Evolutionary conservation across 1,284 basidiomycete genomes (phyloP).

Genomic region (Megacollybia platyphylla): DNA sequence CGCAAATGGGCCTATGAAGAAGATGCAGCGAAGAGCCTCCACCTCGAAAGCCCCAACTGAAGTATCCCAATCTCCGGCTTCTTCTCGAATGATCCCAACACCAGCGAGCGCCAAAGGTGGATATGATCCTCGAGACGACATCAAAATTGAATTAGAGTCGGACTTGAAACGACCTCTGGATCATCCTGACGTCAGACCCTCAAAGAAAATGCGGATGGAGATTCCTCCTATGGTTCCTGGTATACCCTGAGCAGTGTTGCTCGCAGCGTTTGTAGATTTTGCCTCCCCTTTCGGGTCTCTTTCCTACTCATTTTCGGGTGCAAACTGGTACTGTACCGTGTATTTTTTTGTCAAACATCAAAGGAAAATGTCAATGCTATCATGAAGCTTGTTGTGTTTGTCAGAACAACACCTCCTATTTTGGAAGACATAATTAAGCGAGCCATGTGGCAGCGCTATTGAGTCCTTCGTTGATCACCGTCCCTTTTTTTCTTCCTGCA

Average conservation of each 20-base stretch:
- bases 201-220: constrained; percentile 46
- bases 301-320: background rate
- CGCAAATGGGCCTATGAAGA: constrained; percentile 27
- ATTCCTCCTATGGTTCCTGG: constrained; percentile 16
- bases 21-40: constrained; percentile 32
- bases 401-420: no score
- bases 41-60: constrained; percentile 27
- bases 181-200: constrained; percentile 24
- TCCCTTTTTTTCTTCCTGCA: no score
- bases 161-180: constrained; percentile 33
- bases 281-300: background rate
- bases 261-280: constrained; percentile 12
- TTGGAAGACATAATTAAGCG: no score
- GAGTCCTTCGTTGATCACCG: no score
- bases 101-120: constrained; percentile 29
- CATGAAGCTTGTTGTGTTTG: no score
- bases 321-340: background rate
- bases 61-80: constrained; percentile 33
- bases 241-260: constrained; percentile 21
- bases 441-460: no score
- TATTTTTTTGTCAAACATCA: background rate
- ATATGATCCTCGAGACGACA: constrained; percentile 19
- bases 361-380: no score
- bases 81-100: constrained; percentile 39
- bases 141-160: constrained; percentile 21